Percentiles rank a stretch among this genome's conserved stretches.
Conservation (phyloP, 169 alveolate species). For the Babesia caballi region DNA sequence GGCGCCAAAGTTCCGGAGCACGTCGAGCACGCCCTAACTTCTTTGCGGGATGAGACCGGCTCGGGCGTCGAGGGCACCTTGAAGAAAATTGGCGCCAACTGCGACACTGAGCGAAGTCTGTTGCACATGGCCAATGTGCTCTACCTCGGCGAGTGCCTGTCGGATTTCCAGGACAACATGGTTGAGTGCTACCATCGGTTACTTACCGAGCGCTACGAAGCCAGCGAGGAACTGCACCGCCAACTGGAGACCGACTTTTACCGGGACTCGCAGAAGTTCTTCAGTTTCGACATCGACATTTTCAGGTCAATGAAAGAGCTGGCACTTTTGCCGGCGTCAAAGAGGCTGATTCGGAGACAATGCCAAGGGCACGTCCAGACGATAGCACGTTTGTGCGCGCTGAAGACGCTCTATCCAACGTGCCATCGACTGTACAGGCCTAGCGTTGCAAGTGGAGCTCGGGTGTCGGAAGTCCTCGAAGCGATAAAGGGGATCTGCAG, state of each 20-base stretch:
- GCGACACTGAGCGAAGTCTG: background rate
- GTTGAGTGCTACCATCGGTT: slow-evolving; percentile 13
- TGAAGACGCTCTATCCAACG: background rate
- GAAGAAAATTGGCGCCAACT: background rate
- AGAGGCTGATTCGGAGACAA: slow-evolving; percentile 18
- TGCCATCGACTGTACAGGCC: background rate
- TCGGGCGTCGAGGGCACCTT: background rate
- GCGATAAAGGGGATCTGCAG: background rate
- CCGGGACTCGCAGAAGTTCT: slow-evolving; percentile 23
- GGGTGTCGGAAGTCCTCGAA: background rate
- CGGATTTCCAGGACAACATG: slow-evolving; percentile 9
- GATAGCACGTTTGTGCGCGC: background rate
- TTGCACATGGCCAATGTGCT: slow-evolving; percentile 15
- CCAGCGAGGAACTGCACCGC: slow-evolving; percentile 10
- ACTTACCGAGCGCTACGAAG: slow-evolving; percentile 30
- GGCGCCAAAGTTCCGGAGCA: slow-evolving; percentile 6
- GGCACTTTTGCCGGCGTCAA: slow-evolving; percentile 10
- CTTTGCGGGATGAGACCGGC: background rate
- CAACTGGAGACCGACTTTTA: background rate
- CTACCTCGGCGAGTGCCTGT: slow-evolving; percentile 8
- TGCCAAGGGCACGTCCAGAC: slow-evolving; percentile 9
- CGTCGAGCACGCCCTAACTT: background rate
- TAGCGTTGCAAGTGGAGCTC: background rate
- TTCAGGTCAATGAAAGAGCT: slow-evolving; percentile 19
- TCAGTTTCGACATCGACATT: slow-evolving; percentile 3